Base-by-base conservation (phyloP, 2,329 filamentous ascomycete genomes). In the Tolypocladium capitatum region DNA sequence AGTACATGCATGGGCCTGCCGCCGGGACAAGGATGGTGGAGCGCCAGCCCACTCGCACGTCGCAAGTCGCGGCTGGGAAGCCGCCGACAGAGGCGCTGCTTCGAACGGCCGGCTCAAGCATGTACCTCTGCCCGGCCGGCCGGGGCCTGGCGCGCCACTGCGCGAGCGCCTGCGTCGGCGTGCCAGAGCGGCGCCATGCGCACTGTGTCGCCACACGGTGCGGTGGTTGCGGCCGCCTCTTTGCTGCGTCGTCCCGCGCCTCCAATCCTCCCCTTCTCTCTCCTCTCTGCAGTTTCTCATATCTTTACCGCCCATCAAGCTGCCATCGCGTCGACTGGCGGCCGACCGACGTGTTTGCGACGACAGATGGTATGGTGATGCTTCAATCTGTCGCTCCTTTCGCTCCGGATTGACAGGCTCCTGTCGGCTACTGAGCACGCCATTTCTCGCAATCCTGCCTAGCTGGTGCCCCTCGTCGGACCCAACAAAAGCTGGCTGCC, bases 281-380 rank as follows among this genome's bases (percentile, higher is more conserved):
- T 53, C 49, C 52, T 49, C 56, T 50, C 47, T 52, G 50, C 49
- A 50, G 24, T 50, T 34, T 36, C 45, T 43, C 47, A 35, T 34
- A 32, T 24, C 45, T 43, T 27, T 32, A 41, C 40, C 49, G 36
- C 36, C 38, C 46, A 43, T 46, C 52, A 54, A 54, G 53, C 58
- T 56, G 54, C 52, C 56, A 52, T 50, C 51, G 49, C 57, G 55
- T 58, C 55, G 55, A 51, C 51, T 51, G 56, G 50, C 52, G 28
- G 33, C 21, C 43, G 33, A 45, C 35, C 35, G 44, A 46, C 43
- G 52, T 55, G 52, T 54, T 55, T 48, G 56, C 50, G 53, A 60
- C 56, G 49, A 57, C 58, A 38, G 55, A 53, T 56, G 54, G 56
- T 54, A 58, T 60, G 56, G 56, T 56, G 57, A 61, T 55, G 58